Evolutionary conservation across 179 eudicot species (phyloP).

Genomic region (Sideroxylon spinosum): DNA sequence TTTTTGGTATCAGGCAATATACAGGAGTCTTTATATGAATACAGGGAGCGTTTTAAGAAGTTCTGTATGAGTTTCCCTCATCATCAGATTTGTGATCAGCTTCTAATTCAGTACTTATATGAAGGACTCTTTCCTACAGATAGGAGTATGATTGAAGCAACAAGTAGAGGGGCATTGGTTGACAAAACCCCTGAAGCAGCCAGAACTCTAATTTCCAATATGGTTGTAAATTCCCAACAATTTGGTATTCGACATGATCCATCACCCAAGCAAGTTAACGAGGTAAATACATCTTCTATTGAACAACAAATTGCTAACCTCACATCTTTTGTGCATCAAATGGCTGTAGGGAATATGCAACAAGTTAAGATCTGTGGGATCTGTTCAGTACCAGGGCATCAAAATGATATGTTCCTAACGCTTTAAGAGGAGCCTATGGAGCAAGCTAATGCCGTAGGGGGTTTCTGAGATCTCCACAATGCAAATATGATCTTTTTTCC

Average conservation of each 20-base stretch:
- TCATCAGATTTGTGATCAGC: slow-evolving; percentile 6
- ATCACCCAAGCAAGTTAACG: not conserved
- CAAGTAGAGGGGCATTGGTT: not conserved
- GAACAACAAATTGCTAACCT: slow-evolving; percentile 4
- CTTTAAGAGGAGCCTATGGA: slow-evolving; percentile 3
- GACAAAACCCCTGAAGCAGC: not conserved
- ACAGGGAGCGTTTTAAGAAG: slow-evolving; percentile 6
- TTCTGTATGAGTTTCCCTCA: slow-evolving; percentile 3
- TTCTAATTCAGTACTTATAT: slow-evolving; percentile 6
- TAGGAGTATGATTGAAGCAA: not conserved
- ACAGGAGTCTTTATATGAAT: not conserved
- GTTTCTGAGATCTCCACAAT: not conserved
- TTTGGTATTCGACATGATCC: not conserved
- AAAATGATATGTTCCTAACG: not conserved
- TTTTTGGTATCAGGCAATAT: not conserved
- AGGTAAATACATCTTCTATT: not conserved
- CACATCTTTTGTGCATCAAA: slow-evolving; percentile 6
- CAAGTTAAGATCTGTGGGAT: not conserved
- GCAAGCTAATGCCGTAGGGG: not conserved
- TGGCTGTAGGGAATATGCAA: slow-evolving; percentile 3
- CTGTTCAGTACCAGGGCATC: not conserved
- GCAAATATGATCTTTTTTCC: not conserved
- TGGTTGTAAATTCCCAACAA: slow-evolving; percentile 6
- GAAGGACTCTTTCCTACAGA: not conserved
- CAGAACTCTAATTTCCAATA: not conserved